Evolutionary conservation across 352 stramenopile genomes (phyloP).

Genomic region (Hyaloperonospora arabidopsidis): DNA sequence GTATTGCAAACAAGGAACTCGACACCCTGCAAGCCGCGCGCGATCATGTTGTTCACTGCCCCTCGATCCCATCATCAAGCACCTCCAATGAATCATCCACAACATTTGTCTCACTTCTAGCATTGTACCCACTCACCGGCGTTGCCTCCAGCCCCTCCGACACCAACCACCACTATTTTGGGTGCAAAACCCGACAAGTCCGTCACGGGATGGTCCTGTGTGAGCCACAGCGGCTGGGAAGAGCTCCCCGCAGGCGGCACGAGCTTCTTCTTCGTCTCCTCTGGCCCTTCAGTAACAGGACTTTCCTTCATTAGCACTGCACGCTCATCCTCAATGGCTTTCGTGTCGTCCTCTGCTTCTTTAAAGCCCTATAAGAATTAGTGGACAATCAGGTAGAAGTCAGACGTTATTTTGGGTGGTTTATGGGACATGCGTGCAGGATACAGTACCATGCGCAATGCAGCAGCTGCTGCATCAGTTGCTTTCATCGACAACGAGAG

Average conservation of each 20-base stretch:
- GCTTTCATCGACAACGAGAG: slow-evolving; percentile 54
- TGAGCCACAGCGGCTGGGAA: slow-evolving; percentile 69
- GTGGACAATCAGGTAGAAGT: slow-evolving; percentile 16
- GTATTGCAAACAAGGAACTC: slow-evolving; percentile 90
- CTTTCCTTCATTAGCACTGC: slow-evolving; percentile 10
- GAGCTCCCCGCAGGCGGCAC: slow-evolving; percentile 39
- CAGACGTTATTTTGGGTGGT: not conserved
- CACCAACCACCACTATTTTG: slow-evolving; percentile 83
- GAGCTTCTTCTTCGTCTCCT: slow-evolving; percentile 26
- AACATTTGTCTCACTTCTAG: not conserved
- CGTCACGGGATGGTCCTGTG: slow-evolving; percentile 47
- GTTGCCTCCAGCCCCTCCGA: slow-evolving; percentile 84
- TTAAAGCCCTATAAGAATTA: slow-evolving; percentile 37
- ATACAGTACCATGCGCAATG: slow-evolving; percentile 52
- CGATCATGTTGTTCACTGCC: slow-evolving; percentile 87
- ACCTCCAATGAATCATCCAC: not conserved
- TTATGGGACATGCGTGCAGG: not conserved
- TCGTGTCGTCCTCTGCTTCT: slow-evolving; percentile 38
- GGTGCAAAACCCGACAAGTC: slow-evolving; percentile 73
- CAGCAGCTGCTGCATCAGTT: slow-evolving; percentile 59
- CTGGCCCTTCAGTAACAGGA: not conserved
- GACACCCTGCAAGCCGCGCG: slow-evolving; percentile 68
- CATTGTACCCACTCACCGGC: slow-evolving; percentile 33
- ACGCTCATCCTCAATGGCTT: not conserved
- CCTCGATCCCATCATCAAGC: slow-evolving; percentile 1